Evolutionary conservation across 768 basidiomycete species (phyloP).

Genomic region (Exsudoporus frostii): DNA sequence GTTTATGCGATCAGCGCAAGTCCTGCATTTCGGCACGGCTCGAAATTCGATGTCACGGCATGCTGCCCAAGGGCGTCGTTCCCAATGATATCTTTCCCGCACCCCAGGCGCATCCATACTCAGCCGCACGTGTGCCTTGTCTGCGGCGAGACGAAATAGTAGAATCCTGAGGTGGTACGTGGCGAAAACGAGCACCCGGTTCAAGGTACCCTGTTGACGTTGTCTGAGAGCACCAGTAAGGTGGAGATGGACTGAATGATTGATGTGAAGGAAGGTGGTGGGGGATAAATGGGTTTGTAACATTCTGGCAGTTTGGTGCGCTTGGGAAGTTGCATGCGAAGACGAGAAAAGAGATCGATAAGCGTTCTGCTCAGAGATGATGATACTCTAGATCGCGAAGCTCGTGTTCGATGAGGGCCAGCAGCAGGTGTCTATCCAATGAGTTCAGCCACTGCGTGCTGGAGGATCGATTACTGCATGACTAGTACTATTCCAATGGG

Average conservation of each 20-base stretch:
- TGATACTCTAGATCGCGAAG: too few species aligned
- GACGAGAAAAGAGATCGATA: not conserved
- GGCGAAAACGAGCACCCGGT: too few species aligned
- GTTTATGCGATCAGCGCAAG: too few species aligned
- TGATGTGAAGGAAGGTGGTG: too few species aligned
- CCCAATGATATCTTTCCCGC: too few species aligned
- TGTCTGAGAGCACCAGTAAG: not conserved
- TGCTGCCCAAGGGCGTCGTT: too few species aligned
- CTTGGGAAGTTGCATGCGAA: not conserved
- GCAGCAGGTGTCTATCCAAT: too few species aligned
- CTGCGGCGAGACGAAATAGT: not conserved
- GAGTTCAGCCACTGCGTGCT: not conserved
- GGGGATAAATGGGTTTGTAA: not conserved
- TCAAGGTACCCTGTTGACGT: not conserved
- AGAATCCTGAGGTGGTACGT: not conserved
- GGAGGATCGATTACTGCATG: not conserved
- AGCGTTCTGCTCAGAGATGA: not conserved
- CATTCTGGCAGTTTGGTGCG: not conserved
- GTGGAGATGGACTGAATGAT: not conserved
- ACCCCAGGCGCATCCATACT: too few species aligned
- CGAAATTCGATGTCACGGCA: too few species aligned
- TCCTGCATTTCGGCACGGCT: too few species aligned
- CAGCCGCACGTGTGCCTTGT: not conserved
- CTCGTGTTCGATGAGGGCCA: not conserved
- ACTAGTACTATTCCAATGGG: too few species aligned